Conservation (phyloP, 768 basidiomycete species). For the Botryobasidium botryosum region DNA sequence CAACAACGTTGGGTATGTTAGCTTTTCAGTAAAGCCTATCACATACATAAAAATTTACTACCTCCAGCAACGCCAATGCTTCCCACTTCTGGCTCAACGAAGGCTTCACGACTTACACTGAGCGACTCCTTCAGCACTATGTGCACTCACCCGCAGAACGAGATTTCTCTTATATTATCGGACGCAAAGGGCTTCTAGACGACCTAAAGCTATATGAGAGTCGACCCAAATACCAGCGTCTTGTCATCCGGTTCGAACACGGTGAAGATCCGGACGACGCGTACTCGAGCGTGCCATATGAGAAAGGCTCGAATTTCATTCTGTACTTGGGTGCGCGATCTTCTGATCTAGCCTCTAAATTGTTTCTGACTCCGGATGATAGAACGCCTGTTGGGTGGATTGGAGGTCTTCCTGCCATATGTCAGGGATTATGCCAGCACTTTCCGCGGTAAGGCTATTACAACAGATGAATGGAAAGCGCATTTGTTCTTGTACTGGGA, state of each 20-base stretch:
- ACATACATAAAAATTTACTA: not conserved
- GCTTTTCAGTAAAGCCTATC: not conserved
- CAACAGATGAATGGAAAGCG: constrained; percentile 66
- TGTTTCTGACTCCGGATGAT: not conserved
- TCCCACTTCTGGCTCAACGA: constrained; percentile 83
- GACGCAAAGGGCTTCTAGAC: constrained; percentile 52
- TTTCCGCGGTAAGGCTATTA: constrained; percentile 62
- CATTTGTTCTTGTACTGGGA: constrained; percentile 60
- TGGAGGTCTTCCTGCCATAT: constrained; percentile 73
- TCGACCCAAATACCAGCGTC: constrained; percentile 56
- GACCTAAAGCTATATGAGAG: constrained; percentile 43
- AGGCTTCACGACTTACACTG: constrained; percentile 86
- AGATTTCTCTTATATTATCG: constrained; percentile 66
- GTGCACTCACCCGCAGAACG: constrained; percentile 61
- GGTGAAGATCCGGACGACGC: constrained; percentile 18
- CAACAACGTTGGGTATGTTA: constrained; percentile 64
- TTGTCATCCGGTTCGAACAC: constrained; percentile 53
- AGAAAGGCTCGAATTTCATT: constrained; percentile 80
- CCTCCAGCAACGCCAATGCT: constrained; percentile 37
- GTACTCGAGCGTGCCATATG: constrained; percentile 47
- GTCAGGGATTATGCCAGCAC: constrained; percentile 66
- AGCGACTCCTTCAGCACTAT: constrained; percentile 55
- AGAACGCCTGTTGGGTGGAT: constrained; percentile 64
- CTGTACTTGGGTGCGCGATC: constrained; percentile 50
- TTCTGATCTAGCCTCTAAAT: too few species aligned